These are phyloP conservation scores for Penicillium sp. DNA, from an alignment of 2,329 filamentous ascomycete genomes.

Conservation along the genomic window DNA sequence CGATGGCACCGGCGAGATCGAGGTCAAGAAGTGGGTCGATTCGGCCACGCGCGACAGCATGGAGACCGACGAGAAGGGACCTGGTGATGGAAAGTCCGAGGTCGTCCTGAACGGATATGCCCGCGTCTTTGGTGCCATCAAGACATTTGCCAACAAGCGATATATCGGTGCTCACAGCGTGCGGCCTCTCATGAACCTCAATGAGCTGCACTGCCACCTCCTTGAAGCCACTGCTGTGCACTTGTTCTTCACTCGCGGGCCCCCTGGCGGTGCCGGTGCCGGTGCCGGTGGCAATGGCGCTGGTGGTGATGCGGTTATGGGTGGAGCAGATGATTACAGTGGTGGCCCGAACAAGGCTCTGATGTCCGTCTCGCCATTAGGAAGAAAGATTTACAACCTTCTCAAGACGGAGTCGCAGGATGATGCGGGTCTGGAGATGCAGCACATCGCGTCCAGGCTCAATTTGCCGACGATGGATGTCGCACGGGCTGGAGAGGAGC, in stretches of 20 bases:
- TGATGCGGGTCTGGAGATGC: constrained; percentile 82
- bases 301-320: constrained; percentile 38
- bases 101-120: constrained; percentile 78
- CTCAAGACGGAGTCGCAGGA: constrained; percentile 70
- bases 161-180: constrained; percentile 82
- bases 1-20: constrained; percentile 89
- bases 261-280: constrained; percentile 50
- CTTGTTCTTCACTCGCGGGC: constrained; percentile 77
- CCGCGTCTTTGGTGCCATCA: constrained; percentile 82
- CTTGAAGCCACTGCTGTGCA: constrained; percentile 90
- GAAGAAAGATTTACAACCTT: constrained; percentile 72
- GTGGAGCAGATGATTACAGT: constrained; percentile 38
- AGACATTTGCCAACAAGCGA: constrained; percentile 80
- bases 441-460: constrained; percentile 71
- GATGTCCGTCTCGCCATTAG: constrained; percentile 57
- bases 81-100: constrained; percentile 55
- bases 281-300: constrained; percentile 49
- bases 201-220: constrained; percentile 91
- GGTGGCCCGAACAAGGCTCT: constrained; percentile 40
- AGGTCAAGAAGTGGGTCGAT: constrained; percentile 63
- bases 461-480: constrained; percentile 72
- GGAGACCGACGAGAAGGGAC: constrained; percentile 49
- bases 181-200: constrained; percentile 78
- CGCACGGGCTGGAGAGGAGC: constrained; percentile 76
- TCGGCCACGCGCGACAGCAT: constrained; percentile 51